phyloP scores from a whole-genome alignment of 805 yeast genomes.

The Yamadazyma akitaensis region DNA sequence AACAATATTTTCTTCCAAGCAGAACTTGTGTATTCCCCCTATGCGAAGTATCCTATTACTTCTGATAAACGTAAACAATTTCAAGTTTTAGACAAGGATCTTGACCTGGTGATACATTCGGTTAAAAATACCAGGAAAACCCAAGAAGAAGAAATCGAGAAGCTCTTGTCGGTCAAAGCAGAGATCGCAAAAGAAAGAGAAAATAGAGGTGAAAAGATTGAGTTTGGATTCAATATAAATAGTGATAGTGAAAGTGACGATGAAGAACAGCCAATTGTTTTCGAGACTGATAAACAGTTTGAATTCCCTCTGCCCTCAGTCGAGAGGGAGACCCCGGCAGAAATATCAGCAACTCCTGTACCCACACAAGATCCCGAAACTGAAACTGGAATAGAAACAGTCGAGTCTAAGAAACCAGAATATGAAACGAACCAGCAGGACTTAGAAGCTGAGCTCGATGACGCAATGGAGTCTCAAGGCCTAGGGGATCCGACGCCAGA shows the following conservation, averaged over 20 bases:
- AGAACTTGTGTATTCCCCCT: slow-evolving; percentile 37
- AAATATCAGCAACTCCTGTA: neutral
- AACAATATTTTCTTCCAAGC: slow-evolving; percentile 36
- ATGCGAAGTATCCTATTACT: slow-evolving; percentile 23
- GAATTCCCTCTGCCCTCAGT: neutral
- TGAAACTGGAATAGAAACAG: neutral
- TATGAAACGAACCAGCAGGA: too few relatives aligned
- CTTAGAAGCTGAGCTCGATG: too few relatives aligned
- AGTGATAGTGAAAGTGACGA: slow-evolving; percentile 16
- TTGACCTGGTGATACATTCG: slow-evolving; percentile 30
- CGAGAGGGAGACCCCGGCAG: neutral
- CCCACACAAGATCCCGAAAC: neutral
- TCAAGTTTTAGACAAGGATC: slow-evolving; percentile 21
- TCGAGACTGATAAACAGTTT: slow-evolving; percentile 4
- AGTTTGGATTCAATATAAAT: slow-evolving; percentile 14
- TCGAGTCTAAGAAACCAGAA: too few relatives aligned
- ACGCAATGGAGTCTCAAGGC: too few relatives aligned
- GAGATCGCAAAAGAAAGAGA: slow-evolving; percentile 6
- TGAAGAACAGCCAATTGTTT: slow-evolving; percentile 10
- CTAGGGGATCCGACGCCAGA: too few relatives aligned
- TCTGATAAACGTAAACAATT: slow-evolving; percentile 22
- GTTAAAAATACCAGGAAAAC: slow-evolving; percentile 25
- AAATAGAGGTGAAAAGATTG: slow-evolving; percentile 12
- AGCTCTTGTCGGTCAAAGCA: slow-evolving; percentile 8
- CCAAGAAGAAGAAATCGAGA: slow-evolving; percentile 12